Percentiles rank a stretch among this genome's conserved stretches.
Evolutionary conservation across 345 rosid species (phyloP).

Genomic region (Gossypium stocksii): DNA sequence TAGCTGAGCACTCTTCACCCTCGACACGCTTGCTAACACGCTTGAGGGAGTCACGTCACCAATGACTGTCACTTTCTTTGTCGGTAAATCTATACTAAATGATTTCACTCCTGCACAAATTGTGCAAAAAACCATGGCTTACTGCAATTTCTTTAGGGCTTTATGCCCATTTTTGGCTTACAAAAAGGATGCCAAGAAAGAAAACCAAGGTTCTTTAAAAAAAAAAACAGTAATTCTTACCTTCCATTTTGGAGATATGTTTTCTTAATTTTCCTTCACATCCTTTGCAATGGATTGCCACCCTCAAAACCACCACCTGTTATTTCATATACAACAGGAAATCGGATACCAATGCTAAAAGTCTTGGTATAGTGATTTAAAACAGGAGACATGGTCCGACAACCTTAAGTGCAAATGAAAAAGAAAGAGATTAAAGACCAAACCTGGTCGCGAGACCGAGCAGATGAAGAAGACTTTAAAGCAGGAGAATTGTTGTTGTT

Average conservation of each 20-base stretch:
- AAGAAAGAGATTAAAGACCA: constrained; percentile 25
- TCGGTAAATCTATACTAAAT: constrained; percentile 44
- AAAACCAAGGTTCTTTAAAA: background rate
- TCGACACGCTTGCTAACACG: constrained; percentile 47
- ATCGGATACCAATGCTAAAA: background rate
- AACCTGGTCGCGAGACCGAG: constrained; percentile 5
- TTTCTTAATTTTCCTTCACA: constrained; percentile 94
- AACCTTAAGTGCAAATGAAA: constrained; percentile 26
- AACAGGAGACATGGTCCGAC: background rate
- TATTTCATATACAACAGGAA: background rate
- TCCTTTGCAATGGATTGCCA: constrained; percentile 91
- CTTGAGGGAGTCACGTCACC: constrained; percentile 52
- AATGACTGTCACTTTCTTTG: constrained; percentile 47
- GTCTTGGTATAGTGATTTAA: background rate
- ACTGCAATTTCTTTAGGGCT: background rate
- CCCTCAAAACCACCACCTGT: constrained; percentile 83
- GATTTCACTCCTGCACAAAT: constrained; percentile 52
- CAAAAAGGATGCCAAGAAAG: background rate
- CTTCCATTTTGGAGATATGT: constrained; percentile 94
- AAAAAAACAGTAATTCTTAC: constrained; percentile 20
- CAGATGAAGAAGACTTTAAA: constrained; percentile 33
- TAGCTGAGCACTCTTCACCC: constrained; percentile 50
- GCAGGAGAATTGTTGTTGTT: constrained; percentile 17
- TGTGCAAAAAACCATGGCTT: background rate
- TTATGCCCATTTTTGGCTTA: constrained; percentile 1